Base-by-base conservation (phyloP, 83 land plant genomes). In the Diphasiastrum complanatum region DNA sequence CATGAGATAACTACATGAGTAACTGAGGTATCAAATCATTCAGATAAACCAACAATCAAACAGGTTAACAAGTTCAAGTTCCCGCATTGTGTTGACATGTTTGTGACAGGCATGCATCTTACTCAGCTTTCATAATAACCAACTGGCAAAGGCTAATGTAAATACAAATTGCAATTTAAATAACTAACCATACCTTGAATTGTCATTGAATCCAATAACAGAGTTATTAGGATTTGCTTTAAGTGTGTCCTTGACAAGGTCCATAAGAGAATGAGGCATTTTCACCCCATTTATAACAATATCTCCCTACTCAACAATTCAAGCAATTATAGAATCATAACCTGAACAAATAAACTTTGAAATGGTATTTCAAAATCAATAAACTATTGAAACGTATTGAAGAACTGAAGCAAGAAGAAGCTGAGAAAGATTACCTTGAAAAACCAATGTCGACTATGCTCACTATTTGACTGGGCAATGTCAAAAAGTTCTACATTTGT, bases 371-470 rank as follows among this genome's bases (percentile, higher is more conserved):
- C 12, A 8, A 38, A 38, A 38, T 8, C 43, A 38, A 19, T 22
- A 22, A 36, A 19, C 32, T 30, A 30, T 19, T 27, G n/a, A 57
- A 4, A 33, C 26, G 1, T 20, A 1, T 22, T 1, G 22, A 36
- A n/a, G 61, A 33, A 2, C 45, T 16, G 45, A 14, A 24, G 8
- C 38, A 12, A 3, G 20, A 25, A 5, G 23, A 55, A 19, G 19
- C 29, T 35, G 32, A 32, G 25, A 32, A 6, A 3, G 4, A 58
- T 12, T 61, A 78, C 79, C 79, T 82, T 81, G 68, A 92, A 92
- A 67, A 92, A 92, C 98, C 98, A 92, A 47, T 92, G 96, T 47
- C 98, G 64, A 68, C 91, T 85, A 61, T 92, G 98, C 65, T 92
- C 98, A 67, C 95, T 87, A 60, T 92, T 92, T 10, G 98, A 92